Evolutionary conservation across 495 filamentous ascomycete species (phyloP).

Genomic region (Neurospora sp.): DNA sequence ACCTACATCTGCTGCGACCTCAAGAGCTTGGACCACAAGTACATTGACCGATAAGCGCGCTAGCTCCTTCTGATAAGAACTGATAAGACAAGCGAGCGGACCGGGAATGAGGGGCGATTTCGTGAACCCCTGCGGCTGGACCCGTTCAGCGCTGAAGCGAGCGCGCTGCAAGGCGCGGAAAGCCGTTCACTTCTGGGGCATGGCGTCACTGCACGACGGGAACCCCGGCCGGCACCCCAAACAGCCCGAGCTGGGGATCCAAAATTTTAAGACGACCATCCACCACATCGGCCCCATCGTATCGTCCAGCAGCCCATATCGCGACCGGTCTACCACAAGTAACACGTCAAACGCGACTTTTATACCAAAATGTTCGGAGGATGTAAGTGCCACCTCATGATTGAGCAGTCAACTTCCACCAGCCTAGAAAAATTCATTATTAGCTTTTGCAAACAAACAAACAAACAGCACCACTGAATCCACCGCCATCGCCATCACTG

Average conservation of each 20-base stretch:
- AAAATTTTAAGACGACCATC: neutral
- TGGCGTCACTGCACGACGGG: neutral
- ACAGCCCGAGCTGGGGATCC: neutral
- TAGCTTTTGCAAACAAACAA: conserved; percentile 1
- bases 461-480: neutral
- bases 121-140: neutral
- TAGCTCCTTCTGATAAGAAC: neutral
- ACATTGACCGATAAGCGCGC: neutral
- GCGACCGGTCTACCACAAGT: neutral
- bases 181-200: neutral
- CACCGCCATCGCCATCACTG: no score
- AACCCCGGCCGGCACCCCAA: neutral
- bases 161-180: neutral
- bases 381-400: conserved; percentile 20
- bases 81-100: neutral
- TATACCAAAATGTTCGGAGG: conserved; percentile 35
- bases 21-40: neutral
- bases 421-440: no score
- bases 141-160: neutral
- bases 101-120: neutral
- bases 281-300: neutral
- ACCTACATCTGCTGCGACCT: neutral
- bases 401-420: neutral
- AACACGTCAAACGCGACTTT: neutral
- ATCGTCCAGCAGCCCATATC: neutral